Percentiles rank a stretch among this genome's conserved stretches.
Conservation (phyloP, 202 grass and related monocot genomes). For the Zoysia matrella region DNA sequence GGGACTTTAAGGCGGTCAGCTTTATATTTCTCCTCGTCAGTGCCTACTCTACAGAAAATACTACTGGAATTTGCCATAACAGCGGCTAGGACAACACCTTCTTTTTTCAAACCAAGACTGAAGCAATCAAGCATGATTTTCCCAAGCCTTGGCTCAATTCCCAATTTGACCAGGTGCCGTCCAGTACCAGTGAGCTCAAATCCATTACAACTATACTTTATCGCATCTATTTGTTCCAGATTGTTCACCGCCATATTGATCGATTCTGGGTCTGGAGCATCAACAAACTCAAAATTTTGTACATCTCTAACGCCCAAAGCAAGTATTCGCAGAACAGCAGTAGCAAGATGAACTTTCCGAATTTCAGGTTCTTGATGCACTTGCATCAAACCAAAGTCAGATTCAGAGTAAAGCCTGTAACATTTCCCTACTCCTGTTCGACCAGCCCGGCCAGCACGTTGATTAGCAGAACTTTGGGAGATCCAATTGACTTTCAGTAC, state of each 20-base stretch:
- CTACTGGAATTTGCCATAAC: conserved; percentile 96
- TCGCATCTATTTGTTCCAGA: conserved; percentile 83
- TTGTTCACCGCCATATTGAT: conserved; percentile 74
- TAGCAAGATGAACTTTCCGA: conserved; percentile 88
- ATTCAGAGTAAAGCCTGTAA: conserved; percentile 92
- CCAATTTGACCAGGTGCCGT: conserved; percentile 71
- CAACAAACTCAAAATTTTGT: conserved; percentile 86
- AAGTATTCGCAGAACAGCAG: conserved; percentile 86
- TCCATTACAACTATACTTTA: conserved; percentile 49
- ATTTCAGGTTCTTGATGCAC: conserved; percentile 96
- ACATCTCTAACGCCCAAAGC: conserved; percentile 71
- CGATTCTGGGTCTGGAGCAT: conserved; percentile 80
- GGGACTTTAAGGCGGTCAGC: conserved; percentile 82
- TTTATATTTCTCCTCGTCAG: conserved; percentile 80
- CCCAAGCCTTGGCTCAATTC: conserved; percentile 84
- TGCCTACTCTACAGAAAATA: conserved; percentile 97
- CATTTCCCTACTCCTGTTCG: conserved; percentile 81
- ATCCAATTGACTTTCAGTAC: conserved; percentile 89
- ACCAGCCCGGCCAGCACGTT: conserved; percentile 86
- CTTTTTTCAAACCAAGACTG: conserved; percentile 68
- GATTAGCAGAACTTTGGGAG: conserved; percentile 91
- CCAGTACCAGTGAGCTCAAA: conserved; percentile 79
- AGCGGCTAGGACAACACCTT: conserved; percentile 87
- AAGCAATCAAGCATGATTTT: conserved; percentile 96
- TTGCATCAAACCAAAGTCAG: conserved; percentile 79